Base-by-base conservation (phyloP, 306 rosid genomes). In the Pyrus bretschneideri region DNA sequence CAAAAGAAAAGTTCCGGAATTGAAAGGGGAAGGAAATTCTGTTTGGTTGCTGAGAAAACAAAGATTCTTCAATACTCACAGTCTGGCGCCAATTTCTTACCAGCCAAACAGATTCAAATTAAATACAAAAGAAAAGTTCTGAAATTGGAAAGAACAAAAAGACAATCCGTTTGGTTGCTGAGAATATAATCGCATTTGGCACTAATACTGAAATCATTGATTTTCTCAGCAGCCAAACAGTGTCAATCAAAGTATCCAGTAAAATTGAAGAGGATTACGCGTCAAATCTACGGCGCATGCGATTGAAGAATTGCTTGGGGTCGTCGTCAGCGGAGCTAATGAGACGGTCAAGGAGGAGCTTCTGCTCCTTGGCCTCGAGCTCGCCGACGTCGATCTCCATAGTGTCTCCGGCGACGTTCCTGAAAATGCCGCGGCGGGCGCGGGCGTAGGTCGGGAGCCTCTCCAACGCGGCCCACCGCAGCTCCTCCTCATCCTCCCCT, bases 401-500 rank as follows among this genome's bases (percentile, higher is more conserved):
- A 33, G 61, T 17, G 27, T 87, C 93, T 19, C 99, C 99, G 19
- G 70, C 81, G 9, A 89, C 70, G 71, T 91, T 77, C 86, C 63
- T 87, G 75, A 96, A 96, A 71, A 96, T 91, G 55, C 98, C 98
- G 55, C 96, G 84, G 1, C 99, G 86, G 0, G 86, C 93, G n/a
- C 99, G 81, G 46, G 79, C 25, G 70, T 96, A 96, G 0, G 99
- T 96, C 1, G 99, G 98, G 14, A 96, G 81, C 74, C 98, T 82
- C 90, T 96, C 94, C 15, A 96, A 82, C 64, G 98, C 99, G 14
- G 98, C 99, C 99, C 99, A 96, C 58, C 94, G 97, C 42, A 96
- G 88, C n/a, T 87, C 99, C 82, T 86, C 93, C 78, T 89, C 97
- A 2, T 92, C 99, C 12, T 89, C 97, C 1, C 83, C 91, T 3